Conservation (phyloP, 1,284 basidiomycete species). For the Cutaneotrichosporon arboriforme region DNA sequence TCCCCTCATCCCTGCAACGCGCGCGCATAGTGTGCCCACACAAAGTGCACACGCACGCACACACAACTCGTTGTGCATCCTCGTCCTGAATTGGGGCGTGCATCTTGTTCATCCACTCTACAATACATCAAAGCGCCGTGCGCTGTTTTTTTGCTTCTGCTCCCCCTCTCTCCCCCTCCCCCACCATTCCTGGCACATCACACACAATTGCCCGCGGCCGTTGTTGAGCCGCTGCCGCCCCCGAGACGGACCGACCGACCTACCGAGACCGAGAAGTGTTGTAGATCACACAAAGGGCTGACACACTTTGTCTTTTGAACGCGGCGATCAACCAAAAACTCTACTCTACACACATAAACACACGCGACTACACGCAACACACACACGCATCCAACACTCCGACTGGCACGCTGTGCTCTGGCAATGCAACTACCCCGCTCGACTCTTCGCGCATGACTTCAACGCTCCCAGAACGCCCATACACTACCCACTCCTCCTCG, state of each 20-base stretch:
- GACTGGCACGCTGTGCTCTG: not conserved
- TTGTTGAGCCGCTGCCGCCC: too few species aligned
- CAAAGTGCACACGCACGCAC: too few species aligned
- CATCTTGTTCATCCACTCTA: too few species aligned
- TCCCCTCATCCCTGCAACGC: not conserved
- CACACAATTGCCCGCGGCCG: not conserved
- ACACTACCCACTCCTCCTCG: not conserved
- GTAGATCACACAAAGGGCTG: conserved; percentile 3
- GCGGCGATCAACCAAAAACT: conserved; percentile 1
- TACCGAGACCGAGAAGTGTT: not conserved
- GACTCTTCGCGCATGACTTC: not conserved
- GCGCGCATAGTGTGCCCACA: too few species aligned
- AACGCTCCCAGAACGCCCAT: not conserved
- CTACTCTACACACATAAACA: not conserved
- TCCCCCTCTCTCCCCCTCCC: not conserved
- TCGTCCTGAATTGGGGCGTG: too few species aligned
- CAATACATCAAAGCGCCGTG: too few species aligned
- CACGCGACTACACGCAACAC: not conserved
- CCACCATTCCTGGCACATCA: not conserved
- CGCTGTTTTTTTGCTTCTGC: not conserved
- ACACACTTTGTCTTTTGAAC: not conserved
- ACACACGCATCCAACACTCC: not conserved
- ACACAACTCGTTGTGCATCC: too few species aligned
- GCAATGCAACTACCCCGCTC: not conserved
- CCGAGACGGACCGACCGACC: too few species aligned